These are phyloP conservation scores for Aspergillus costaricaensis DNA, from an alignment of 2,329 filamentous ascomycete species.

Conservation along the genomic window DNA sequence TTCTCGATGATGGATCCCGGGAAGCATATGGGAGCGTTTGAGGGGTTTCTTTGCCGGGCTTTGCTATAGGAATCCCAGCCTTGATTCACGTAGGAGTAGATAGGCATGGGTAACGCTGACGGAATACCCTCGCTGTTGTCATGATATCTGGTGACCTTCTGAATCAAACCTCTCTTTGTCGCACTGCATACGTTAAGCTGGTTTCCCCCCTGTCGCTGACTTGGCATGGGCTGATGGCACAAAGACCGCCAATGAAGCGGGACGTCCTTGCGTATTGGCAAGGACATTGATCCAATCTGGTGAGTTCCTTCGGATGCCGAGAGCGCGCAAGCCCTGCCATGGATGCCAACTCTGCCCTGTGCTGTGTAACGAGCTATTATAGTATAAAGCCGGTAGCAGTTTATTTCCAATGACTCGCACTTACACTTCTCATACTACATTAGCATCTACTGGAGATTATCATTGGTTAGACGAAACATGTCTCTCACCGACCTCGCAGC, in stretches of 20 bases:
- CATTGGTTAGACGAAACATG: not conserved
- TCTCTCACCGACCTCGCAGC: not conserved
- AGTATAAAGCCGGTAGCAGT: no score
- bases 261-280: not conserved
- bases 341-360: not conserved
- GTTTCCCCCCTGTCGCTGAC: no score
- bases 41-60: not conserved
- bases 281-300: not conserved
- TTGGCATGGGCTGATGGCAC: no score
- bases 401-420: no score
- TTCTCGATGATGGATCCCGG: conserved; percentile 31
- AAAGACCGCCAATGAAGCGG: no score
- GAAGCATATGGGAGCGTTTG: conserved; percentile 10
- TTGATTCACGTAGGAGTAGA: not conserved
- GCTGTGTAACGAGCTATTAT: not conserved
- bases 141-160: not conserved
- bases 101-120: not conserved
- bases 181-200: no score
- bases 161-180: no score
- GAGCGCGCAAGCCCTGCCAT: not conserved
- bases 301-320: not conserved
- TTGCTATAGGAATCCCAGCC: not conserved
- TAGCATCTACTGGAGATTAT: no score
- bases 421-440: no score
- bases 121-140: not conserved